Conservation (phyloP, 306 rosid species). For the Lagenaria siceraria region DNA sequence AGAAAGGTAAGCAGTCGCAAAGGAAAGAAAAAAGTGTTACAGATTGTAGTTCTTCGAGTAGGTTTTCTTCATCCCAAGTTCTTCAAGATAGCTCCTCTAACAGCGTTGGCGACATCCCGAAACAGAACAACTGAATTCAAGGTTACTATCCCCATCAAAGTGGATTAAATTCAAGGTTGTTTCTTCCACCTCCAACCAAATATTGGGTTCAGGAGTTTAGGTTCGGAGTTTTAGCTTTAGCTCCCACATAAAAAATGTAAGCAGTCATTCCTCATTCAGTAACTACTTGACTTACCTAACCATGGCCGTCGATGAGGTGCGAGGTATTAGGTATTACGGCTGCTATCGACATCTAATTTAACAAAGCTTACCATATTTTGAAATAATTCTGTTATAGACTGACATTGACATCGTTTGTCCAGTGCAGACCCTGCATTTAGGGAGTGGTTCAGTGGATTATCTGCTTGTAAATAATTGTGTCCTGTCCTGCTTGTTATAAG, state of each 20-base stretch:
- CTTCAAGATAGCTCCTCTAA: slow-evolving; percentile 64
- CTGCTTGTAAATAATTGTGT: neutral
- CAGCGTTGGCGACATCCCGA: slow-evolving; percentile 50
- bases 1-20: slow-evolving; percentile 53
- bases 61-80: slow-evolving; percentile 57
- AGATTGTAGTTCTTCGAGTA: slow-evolving; percentile 55
- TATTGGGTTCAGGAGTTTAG: neutral
- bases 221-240: neutral
- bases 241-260: neutral
- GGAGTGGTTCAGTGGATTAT: neutral
- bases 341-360: neutral
- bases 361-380: neutral
- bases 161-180: neutral
- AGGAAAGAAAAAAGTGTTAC: slow-evolving; percentile 35
- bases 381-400: neutral
- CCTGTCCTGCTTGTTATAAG: neutral
- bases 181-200: neutral
- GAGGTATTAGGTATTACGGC: neutral
- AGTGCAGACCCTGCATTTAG: neutral
- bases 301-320: neutral
- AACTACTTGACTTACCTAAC: neutral
- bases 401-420: neutral
- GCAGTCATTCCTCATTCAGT: neutral
- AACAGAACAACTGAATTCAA: slow-evolving; percentile 27
- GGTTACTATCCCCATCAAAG: neutral